A percentile compares a stretch with the other conserved stretches of the same genome.
Conservation (phyloP, 2,329 filamentous ascomycete genomes). For the Aspergillus udagawae region DNA sequence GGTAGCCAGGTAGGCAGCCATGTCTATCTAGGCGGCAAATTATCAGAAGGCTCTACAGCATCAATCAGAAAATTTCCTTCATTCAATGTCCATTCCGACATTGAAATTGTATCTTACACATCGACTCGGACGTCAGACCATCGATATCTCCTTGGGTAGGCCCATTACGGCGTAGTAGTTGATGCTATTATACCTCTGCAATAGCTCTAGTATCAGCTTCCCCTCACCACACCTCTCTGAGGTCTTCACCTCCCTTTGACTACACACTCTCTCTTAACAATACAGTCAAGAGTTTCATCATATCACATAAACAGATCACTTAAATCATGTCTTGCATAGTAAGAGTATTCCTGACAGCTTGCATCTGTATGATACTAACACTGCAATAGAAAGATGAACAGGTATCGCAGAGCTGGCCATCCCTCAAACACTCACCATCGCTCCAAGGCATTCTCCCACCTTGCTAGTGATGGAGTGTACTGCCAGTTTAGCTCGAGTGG, state of each 20-base stretch:
- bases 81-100: not conserved
- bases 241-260: not conserved
- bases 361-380: not conserved
- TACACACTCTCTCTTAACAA: not conserved
- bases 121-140: not conserved
- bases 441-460: too few species aligned
- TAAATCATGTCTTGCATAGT: constrained; percentile 2
- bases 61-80: not conserved
- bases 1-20: too few species aligned
- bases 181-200: too few species aligned
- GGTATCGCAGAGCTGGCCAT: not conserved
- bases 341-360: constrained; percentile 1
- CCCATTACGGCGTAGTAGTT: not conserved
- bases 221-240: too few species aligned
- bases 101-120: not conserved
- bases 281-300: not conserved
- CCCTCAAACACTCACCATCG: constrained; percentile 1
- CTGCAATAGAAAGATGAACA: not conserved
- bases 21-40: too few species aligned
- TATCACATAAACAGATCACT: constrained; percentile 1
- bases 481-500: too few species aligned
- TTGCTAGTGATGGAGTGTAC: too few species aligned
- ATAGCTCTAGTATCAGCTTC: too few species aligned
- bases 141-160: not conserved
- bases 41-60: not conserved